Evolutionary conservation across 352 stramenopile genomes (phyloP).

Genomic region (Globisporangium cylindrosporum): DNA sequence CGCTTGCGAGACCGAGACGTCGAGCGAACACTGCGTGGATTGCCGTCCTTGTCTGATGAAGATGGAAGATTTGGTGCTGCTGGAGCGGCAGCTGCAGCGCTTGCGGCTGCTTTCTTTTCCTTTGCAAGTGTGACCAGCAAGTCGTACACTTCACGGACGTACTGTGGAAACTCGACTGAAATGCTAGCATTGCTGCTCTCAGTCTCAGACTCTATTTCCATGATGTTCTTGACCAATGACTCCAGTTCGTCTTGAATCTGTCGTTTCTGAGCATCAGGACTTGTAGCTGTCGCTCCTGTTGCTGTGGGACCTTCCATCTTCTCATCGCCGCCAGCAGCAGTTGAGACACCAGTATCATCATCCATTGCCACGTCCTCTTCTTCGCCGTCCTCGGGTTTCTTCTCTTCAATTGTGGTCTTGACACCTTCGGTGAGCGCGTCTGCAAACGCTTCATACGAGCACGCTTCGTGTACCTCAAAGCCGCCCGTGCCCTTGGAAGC

Average conservation of each 20-base stretch:
- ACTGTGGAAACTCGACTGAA: constrained; percentile 26
- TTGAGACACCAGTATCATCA: neutral
- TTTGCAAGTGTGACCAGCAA: constrained; percentile 38
- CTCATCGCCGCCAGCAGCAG: constrained; percentile 1
- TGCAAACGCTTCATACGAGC: constrained; percentile 37
- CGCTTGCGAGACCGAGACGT: constrained; percentile 33
- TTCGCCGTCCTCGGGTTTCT: constrained; percentile 63
- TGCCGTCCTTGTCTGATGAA: constrained; percentile 14
- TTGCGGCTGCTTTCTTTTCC: constrained; percentile 31
- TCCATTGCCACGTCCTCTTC: constrained; percentile 28
- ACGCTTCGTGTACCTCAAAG: constrained; percentile 31
- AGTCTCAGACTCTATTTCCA: neutral
- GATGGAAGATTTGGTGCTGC: constrained; percentile 6
- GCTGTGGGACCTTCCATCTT: neutral
- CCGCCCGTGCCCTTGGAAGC: constrained; percentile 7
- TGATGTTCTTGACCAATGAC: constrained; percentile 8
- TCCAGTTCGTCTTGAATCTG: constrained; percentile 24
- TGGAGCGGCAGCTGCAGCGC: neutral
- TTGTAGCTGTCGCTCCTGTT: neutral
- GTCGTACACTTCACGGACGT: constrained; percentile 40
- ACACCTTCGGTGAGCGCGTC: constrained; percentile 36
- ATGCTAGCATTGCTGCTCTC: neutral
- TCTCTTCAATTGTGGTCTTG: constrained; percentile 30
- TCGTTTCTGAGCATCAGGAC: constrained; percentile 17
- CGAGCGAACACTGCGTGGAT: constrained; percentile 17